Conservation (phyloP, 2,329 filamentous ascomycete genomes). For the Trichoderma brevicompactum region DNA sequence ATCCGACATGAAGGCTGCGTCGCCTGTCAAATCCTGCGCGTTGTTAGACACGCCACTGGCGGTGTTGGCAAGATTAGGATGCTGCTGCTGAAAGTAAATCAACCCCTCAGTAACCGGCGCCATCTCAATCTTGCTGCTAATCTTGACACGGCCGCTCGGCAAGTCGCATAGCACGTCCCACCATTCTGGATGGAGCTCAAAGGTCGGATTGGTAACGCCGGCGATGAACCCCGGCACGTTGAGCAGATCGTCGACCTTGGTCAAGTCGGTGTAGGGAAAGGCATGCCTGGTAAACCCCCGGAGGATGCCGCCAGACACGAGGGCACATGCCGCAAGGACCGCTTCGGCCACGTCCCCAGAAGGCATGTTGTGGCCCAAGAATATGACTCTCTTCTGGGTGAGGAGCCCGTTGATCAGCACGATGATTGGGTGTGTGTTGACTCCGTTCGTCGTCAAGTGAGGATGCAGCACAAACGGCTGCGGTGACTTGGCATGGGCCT, state of each 20-base stretch:
- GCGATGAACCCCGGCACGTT: conserved; percentile 98
- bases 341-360: conserved; percentile 96
- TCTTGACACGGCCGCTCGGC: conserved; percentile 89
- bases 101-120: conserved; percentile 84
- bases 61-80: conserved; percentile 59
- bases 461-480: conserved; percentile 86
- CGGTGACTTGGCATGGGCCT: conserved; percentile 77
- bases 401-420: conserved; percentile 92
- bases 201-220: conserved; percentile 95
- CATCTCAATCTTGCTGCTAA: conserved; percentile 83
- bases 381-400: conserved; percentile 95
- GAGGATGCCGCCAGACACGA: conserved; percentile 89
- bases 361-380: conserved; percentile 91
- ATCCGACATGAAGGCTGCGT: conserved; percentile 85
- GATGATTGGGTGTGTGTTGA: conserved; percentile 90
- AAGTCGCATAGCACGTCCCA: conserved; percentile 97
- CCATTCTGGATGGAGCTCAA: conserved; percentile 94
- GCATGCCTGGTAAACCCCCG: conserved; percentile 94
- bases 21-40: conserved; percentile 75
- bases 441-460: conserved; percentile 90
- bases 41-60: conserved; percentile 48
- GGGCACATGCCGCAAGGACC: conserved; percentile 93
- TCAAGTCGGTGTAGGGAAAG: conserved; percentile 97
- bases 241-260: conserved; percentile 94
- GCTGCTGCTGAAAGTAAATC: conserved; percentile 83